Percentiles rank a stretch among this genome's conserved stretches.
These are phyloP conservation scores for Fusarium liriodendri DNA, from an alignment of 2,329 filamentous ascomycete genomes.

Conservation along the genomic window DNA sequence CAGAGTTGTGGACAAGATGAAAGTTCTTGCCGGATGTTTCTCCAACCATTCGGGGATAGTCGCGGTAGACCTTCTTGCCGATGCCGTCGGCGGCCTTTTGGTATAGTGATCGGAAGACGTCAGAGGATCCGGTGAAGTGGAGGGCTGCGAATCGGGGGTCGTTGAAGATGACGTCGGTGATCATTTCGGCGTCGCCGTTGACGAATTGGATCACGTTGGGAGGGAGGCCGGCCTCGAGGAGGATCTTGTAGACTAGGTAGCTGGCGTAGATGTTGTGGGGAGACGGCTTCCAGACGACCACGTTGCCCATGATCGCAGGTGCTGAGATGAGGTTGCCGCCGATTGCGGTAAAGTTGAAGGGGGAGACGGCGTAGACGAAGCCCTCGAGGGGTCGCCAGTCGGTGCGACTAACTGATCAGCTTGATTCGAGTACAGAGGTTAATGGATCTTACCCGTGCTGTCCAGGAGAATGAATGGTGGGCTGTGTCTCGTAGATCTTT, in stretches of 20 bases:
- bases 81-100: constrained; percentile 84
- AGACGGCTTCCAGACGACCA: constrained; percentile 94
- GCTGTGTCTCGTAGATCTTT: constrained; percentile 88
- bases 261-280: constrained; percentile 85
- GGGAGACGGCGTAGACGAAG: constrained; percentile 91
- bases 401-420: background rate
- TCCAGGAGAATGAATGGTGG: constrained; percentile 88
- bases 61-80: constrained; percentile 80
- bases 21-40: constrained; percentile 95
- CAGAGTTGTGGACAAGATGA: constrained; percentile 81
- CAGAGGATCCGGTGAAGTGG: constrained; percentile 92
- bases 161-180: constrained; percentile 79
- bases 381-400: constrained; percentile 76
- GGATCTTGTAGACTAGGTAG: constrained; percentile 88
- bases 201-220: constrained; percentile 91
- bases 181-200: constrained; percentile 83
- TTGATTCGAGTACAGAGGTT: background rate
- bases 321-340: constrained; percentile 85
- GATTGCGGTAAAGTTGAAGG: constrained; percentile 98
- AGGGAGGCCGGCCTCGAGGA: constrained; percentile 89
- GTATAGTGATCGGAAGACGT: constrained; percentile 88
- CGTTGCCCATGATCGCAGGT: constrained; percentile 90
- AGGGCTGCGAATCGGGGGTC: constrained; percentile 85
- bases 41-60: constrained; percentile 87
- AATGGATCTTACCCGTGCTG: constrained; percentile 26